These are phyloP conservation scores for Mortierella sp. DNA, from an alignment of 371 early-diverging fungal species.

Conservation along the genomic window DNA sequence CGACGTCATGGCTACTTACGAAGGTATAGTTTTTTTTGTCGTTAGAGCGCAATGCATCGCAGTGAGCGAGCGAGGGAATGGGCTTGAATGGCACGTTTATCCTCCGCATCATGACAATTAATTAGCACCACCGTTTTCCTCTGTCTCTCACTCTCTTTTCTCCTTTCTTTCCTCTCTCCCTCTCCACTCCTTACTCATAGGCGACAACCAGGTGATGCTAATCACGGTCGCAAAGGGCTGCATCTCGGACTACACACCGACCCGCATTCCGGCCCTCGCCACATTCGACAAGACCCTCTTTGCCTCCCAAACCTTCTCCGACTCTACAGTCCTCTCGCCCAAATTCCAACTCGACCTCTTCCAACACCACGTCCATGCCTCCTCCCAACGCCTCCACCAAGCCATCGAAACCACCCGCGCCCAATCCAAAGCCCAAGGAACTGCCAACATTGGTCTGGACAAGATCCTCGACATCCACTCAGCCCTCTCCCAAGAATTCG, in stretches of 20 bases:
- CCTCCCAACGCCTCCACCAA: conserved; percentile 12
- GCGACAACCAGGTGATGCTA: conserved; percentile 28
- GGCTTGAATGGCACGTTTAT: no score
- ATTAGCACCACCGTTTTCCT: no score
- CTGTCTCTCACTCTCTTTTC: no score
- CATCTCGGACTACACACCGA: conserved; percentile 13
- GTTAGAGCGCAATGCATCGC: no score
- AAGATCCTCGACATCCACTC: conserved; percentile 17
- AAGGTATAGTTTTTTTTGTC: conserved; percentile 1
- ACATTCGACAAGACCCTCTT: conserved; percentile 7
- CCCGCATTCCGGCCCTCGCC: conserved; percentile 4
- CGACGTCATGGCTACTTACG: conserved; percentile 29
- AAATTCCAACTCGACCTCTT: conserved; percentile 27
- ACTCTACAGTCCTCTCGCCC: conserved; percentile 18
- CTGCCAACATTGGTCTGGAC: conserved; percentile 3
- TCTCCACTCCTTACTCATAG: neutral
- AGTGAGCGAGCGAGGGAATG: no score
- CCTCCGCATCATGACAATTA: neutral
- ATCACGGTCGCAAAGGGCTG: conserved; percentile 29
- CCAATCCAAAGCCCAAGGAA: neutral
- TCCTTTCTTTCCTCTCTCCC: neutral
- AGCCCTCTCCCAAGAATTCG: conserved; percentile 24
- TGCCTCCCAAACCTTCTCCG: neutral
- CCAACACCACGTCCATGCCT: conserved; percentile 22
- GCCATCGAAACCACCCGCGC: conserved; percentile 10